These are phyloP conservation scores for Whalleya microplaca DNA, from an alignment of 2,329 filamentous ascomycete genomes.

Conservation along the genomic window DNA sequence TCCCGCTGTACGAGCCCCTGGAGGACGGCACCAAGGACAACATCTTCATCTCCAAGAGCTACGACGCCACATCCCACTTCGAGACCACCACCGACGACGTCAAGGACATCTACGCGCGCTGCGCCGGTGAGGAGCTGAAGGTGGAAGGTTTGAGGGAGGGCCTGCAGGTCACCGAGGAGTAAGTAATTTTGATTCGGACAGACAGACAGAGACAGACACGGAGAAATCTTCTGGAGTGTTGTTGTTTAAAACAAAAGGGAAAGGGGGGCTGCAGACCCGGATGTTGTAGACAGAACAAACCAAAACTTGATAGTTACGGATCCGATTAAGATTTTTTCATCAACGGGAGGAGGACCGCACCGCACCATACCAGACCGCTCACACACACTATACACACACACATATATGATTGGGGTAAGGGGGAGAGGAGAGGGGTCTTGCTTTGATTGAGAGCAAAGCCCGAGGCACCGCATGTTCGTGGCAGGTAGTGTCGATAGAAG, in stretches of 20 bases:
- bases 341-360: not conserved
- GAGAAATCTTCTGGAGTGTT: not conserved
- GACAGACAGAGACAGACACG: too few species aligned
- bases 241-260: not conserved
- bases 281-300: not conserved
- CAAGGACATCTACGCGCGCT: slow-evolving; percentile 86
- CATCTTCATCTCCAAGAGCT: slow-evolving; percentile 98
- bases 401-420: too few species aligned
- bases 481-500: slow-evolving; percentile 4
- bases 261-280: not conserved
- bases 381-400: too few species aligned
- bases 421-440: too few species aligned
- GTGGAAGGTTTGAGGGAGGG: slow-evolving; percentile 87
- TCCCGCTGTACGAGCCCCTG: slow-evolving; percentile 90
- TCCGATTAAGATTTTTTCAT: not conserved
- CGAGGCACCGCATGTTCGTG: not conserved
- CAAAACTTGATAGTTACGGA: not conserved
- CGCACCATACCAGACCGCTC: too few species aligned
- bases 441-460: too few species aligned
- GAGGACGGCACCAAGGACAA: slow-evolving; percentile 83
- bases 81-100: slow-evolving; percentile 92
- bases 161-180: slow-evolving; percentile 72
- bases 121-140: slow-evolving; percentile 81
- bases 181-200: slow-evolving; percentile 29
- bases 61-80: slow-evolving; percentile 97